Base-by-base conservation (phyloP, 805 yeast species). In the Candida ortonii region DNA sequence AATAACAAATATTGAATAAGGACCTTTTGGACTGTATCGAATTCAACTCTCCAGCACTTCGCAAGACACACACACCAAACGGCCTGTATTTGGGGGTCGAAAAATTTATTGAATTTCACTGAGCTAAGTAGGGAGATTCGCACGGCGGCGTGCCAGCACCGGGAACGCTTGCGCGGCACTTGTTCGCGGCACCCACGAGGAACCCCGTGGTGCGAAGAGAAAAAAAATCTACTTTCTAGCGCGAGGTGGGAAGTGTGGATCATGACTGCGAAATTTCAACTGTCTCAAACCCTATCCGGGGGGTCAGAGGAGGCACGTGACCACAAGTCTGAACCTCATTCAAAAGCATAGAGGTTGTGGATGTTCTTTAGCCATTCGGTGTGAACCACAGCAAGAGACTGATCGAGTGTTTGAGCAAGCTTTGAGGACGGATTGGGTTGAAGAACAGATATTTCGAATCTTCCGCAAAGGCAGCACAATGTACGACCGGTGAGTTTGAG, bases 301-400 rank as follows among this genome's bases (percentile, higher is more conserved):
- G 22, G 22, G 10, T 16, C 8, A 15, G 6, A 26, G 21, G 5
- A 15, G 21, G 29, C 29, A 26, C 29, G 32, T 28, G 23, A 20
- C 12, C 14, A 17, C 5, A 14, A 28, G 7, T 11, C 32, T 5
- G 16, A 19, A 6, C 18, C 10, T 42, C 34, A 63, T 43, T 64
- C 67, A 39, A 61, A 59, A 4, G 63, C 61, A 41, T 61, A 62
- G 16, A 57, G 36, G 37, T 59, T 61, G 18, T 55, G 49, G 3
- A 58, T 17, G 23, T 52, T 45, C 3, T 22, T 12, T 3, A 22
- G 20, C 67, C 65, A 62, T 18, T 51, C 37, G 11, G 33, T 14
- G 19, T 40, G 38, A 11, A 46, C 25, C 41, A 26, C 13, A 28
- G 36, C 21, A 44, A 41, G 22, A 28, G 44, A 41, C 1, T 16